Evolutionary conservation across 2,329 filamentous ascomycete species (phyloP).

Genomic region (Pseudocercospora eumusae): DNA sequence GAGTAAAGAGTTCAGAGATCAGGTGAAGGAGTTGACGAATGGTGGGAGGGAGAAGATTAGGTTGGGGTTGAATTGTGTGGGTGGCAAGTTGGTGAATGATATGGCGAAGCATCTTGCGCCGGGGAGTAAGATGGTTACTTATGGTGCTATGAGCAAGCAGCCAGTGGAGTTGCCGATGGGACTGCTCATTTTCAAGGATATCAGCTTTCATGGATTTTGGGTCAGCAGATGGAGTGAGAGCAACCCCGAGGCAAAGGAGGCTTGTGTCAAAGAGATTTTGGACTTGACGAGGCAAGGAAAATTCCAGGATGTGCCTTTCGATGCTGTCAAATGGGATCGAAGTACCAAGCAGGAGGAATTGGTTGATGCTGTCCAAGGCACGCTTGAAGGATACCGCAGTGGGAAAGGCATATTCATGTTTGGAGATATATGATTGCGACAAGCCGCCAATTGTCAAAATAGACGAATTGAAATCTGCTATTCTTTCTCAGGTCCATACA

Average conservation of each 20-base stretch:
- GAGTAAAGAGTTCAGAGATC: conserved; percentile 63
- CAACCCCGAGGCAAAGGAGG: conserved; percentile 70
- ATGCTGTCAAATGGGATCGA: conserved; percentile 80
- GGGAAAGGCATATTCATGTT: conserved; percentile 93
- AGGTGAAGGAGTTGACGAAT: conserved; percentile 66
- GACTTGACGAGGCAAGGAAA: conserved; percentile 70
- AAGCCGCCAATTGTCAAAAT: neutral
- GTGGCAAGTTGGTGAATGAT: conserved; percentile 77
- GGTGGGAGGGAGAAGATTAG: conserved; percentile 70
- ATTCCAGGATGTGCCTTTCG: conserved; percentile 81
- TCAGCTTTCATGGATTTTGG: conserved; percentile 92
- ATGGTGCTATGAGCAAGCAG: conserved; percentile 91
- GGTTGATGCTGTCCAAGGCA: conserved; percentile 74
- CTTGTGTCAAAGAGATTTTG: conserved; percentile 82
- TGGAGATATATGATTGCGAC: conserved; percentile 48
- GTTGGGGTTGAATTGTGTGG: conserved; percentile 89
- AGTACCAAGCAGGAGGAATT: conserved; percentile 71
- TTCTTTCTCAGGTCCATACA: neutral
- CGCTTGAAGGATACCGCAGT: conserved; percentile 77
- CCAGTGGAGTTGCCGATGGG: conserved; percentile 79
- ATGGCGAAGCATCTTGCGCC: conserved; percentile 71
- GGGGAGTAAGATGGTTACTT: conserved; percentile 79
- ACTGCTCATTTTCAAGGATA: conserved; percentile 88
- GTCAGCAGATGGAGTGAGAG: conserved; percentile 83
- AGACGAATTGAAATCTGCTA: neutral